phyloP scores from a whole-genome alignment of 208 protist genomes.

The Angomonas deanei region DNA sequence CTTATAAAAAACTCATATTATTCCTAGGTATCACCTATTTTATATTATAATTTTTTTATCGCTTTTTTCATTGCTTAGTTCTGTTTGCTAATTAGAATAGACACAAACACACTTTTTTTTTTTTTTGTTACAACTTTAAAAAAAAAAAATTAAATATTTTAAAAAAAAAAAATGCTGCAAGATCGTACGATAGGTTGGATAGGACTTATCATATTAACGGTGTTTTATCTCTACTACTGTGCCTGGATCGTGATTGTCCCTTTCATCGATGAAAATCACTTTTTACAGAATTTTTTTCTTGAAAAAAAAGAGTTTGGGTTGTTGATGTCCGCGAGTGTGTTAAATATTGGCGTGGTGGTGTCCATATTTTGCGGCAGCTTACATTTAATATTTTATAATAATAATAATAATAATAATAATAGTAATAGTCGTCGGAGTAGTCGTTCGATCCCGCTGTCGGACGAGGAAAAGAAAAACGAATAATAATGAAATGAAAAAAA shows the following conservation, averaged over 20 bases:
- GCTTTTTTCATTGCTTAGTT: background rate
- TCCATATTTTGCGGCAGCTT: conserved; percentile 43
- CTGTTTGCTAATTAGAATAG: background rate
- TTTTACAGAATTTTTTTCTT: conserved; percentile 70
- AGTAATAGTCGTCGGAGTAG: background rate
- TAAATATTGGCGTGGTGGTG: conserved; percentile 32
- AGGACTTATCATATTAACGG: conserved; percentile 36
- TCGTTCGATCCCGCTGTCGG: background rate
- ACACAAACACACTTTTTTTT: background rate
- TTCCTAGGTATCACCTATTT: background rate
- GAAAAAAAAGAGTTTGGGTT: conserved; percentile 66
- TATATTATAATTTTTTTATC: conserved; percentile 10
- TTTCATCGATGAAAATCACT: conserved; percentile 74
- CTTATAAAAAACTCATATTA: background rate
- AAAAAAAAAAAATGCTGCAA: conserved; percentile 37
- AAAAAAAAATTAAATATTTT: background rate
- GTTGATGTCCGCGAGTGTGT: conserved; percentile 40
- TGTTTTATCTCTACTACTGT: conserved; percentile 68
- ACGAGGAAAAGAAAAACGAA: background rate
- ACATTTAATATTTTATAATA: conserved; percentile 51
- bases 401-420: conserved; percentile 15
- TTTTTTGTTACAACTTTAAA: conserved; percentile 14
- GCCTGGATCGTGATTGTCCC: conserved; percentile 81
- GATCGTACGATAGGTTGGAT: conserved; percentile 64
- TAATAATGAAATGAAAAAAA: background rate